phyloP scores from a whole-genome alignment of 257 asterid species.

The Rhazya stricta region DNA sequence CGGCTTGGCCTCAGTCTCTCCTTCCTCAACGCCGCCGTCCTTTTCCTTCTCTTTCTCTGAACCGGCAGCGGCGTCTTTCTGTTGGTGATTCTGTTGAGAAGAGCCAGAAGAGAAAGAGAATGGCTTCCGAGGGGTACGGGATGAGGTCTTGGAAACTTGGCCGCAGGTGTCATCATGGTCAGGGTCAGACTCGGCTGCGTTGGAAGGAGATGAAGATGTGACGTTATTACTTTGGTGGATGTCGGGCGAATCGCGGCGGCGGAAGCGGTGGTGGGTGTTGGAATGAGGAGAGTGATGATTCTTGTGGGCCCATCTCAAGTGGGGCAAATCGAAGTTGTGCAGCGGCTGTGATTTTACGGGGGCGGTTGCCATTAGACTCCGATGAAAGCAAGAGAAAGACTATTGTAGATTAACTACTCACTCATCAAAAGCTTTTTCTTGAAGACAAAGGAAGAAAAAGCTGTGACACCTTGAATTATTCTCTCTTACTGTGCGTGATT shows the following conservation, averaged over 20 bases:
- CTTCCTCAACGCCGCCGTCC: constrained; percentile 26
- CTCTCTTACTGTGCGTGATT: not conserved
- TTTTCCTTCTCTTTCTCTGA: not conserved
- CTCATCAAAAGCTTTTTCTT: not conserved
- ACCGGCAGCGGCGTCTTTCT: not conserved
- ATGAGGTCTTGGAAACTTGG: constrained; percentile 2
- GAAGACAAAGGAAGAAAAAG: constrained; percentile 13
- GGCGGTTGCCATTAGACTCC: constrained; percentile 57
- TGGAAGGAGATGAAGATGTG: constrained; percentile 15
- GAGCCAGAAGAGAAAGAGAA: constrained; percentile 6
- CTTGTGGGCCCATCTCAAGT: constrained; percentile 72
- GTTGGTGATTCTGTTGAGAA: not conserved
- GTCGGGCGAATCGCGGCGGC: constrained; percentile 58
- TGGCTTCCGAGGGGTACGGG: constrained; percentile 9
- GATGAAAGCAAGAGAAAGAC: not conserved
- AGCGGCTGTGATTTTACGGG: constrained; percentile 72
- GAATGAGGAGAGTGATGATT: constrained; percentile 25
- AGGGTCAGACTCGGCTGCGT: constrained; percentile 25
- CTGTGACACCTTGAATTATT: not conserved
- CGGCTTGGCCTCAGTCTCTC: constrained; percentile 44
- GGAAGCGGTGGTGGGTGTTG: constrained; percentile 41
- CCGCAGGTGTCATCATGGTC: constrained; percentile 7
- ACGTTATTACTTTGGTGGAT: constrained; percentile 10
- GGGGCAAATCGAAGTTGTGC: constrained; percentile 71
- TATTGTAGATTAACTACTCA: not conserved